Percentiles rank a stretch among this genome's conserved stretches.
Conservation (phyloP, 768 basidiomycete genomes). For the Leucosporidium creatinivorum region DNA sequence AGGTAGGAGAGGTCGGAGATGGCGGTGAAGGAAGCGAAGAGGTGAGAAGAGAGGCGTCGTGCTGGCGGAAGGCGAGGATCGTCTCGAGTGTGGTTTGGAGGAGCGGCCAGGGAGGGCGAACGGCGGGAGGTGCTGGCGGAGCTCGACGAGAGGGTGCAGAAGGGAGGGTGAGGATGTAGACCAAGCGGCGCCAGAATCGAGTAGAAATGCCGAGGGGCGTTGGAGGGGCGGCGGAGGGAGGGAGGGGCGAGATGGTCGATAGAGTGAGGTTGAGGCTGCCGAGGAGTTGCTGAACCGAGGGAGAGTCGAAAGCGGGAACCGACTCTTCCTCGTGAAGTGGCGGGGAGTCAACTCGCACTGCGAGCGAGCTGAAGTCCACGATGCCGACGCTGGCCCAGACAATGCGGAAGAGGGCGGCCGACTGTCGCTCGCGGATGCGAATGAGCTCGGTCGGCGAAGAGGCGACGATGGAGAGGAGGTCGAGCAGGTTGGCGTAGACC, state of each 20-base stretch:
- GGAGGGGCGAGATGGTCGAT: not conserved
- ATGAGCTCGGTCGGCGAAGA: not conserved
- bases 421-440: conserved; percentile 13
- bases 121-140: not conserved
- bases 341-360: not conserved
- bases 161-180: conserved; percentile 11
- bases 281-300: conserved; percentile 11
- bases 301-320: not conserved
- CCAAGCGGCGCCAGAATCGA: conserved; percentile 7
- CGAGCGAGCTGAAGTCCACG: not conserved
- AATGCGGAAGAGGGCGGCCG: conserved; percentile 21
- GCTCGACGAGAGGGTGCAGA: not conserved
- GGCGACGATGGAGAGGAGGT: conserved; percentile 1
- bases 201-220: conserved; percentile 8
- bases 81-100: not conserved
- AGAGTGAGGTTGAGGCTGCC: not conserved
- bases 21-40: not conserved
- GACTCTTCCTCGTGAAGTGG: not conserved
- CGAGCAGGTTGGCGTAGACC: conserved; percentile 18
- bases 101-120: not conserved
- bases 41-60: not conserved
- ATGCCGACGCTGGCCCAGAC: conserved; percentile 4
- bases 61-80: no score
- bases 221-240: not conserved
- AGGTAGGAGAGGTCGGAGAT: not conserved